These are phyloP conservation scores for Globisporangium polare DNA, from an alignment of 352 stramenopile genomes.

Conservation along the genomic window DNA sequence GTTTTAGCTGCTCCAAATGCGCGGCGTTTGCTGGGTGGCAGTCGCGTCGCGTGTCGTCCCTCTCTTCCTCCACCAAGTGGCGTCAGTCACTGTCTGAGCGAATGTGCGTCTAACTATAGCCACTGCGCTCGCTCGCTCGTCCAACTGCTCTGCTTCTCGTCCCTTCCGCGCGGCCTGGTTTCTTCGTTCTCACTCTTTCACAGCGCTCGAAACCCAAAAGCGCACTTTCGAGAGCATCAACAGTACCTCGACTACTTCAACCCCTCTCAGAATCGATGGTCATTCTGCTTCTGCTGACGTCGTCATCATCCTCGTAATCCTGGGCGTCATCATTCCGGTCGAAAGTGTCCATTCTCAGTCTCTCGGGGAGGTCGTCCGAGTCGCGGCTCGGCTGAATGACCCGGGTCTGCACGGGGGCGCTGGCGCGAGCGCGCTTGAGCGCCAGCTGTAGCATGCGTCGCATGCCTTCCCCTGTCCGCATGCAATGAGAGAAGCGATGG, in stretches of 20 bases:
- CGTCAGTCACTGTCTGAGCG: background rate
- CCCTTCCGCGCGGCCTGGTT: background rate
- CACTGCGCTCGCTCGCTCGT: background rate
- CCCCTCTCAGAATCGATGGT: slow-evolving; percentile 1
- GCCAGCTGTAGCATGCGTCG: slow-evolving; percentile 55
- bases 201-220: background rate
- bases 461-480: slow-evolving; percentile 31
- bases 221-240: background rate
- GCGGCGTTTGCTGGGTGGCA: background rate
- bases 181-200: background rate
- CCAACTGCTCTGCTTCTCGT: background rate
- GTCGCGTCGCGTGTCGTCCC: slow-evolving; percentile 1
- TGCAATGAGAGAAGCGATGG: background rate
- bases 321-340: background rate
- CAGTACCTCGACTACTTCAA: slow-evolving; percentile 5
- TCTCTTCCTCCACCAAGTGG: background rate
- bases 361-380: background rate
- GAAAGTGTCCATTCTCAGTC: background rate
- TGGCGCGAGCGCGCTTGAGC: slow-evolving; percentile 34
- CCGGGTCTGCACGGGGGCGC: slow-evolving; percentile 8
- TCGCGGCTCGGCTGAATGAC: slow-evolving; percentile 8
- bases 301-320: slow-evolving; percentile 3
- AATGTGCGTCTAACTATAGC: slow-evolving; percentile 1
- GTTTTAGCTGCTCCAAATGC: background rate
- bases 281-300: background rate